Conservation (phyloP, 768 basidiomycete genomes). For the Mycena olivaceomarginata region DNA sequence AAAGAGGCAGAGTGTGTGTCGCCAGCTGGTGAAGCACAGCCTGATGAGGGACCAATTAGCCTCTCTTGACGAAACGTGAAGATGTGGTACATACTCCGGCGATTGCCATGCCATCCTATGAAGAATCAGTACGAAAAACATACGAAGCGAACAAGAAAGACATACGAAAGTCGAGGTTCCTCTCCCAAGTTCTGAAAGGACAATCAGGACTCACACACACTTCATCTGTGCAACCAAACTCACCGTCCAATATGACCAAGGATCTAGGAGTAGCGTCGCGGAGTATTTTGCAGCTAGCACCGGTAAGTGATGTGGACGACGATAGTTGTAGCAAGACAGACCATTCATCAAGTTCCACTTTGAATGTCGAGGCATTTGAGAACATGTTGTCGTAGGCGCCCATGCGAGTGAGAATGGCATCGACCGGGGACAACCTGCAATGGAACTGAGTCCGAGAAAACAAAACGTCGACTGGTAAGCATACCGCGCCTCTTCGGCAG, state of each 20-base stretch:
- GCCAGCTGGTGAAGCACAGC: conserved; percentile 97
- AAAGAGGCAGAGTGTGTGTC: conserved; percentile 92
- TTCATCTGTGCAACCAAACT: conserved; percentile 44
- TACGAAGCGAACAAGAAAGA: conserved; percentile 24
- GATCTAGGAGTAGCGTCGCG: conserved; percentile 96
- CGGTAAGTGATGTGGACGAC: conserved; percentile 10
- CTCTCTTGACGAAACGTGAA: not conserved
- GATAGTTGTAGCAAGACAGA: conserved; percentile 53
- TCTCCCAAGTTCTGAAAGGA: conserved; percentile 86
- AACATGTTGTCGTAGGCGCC: conserved; percentile 99
- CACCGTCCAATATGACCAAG: conserved; percentile 95
- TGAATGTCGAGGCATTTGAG: conserved; percentile 95
- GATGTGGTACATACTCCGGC: conserved; percentile 77
- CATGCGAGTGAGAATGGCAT: conserved; percentile 97
- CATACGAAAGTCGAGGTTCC: conserved; percentile 95
- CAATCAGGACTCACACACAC: conserved; percentile 35
- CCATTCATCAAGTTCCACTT: conserved; percentile 99
- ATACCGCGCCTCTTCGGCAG: conserved; percentile 87
- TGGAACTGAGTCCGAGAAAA: conserved; percentile 21
- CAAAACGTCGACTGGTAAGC: conserved; percentile 33
- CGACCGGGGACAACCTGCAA: conserved; percentile 88
- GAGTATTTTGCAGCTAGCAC: conserved; percentile 89
- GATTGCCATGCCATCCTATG: conserved; percentile 95
- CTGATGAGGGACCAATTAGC: conserved; percentile 56
- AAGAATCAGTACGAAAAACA: conserved; percentile 56